Base-by-base conservation (phyloP, 345 rosid genomes). In the Salix arbutifolia region DNA sequence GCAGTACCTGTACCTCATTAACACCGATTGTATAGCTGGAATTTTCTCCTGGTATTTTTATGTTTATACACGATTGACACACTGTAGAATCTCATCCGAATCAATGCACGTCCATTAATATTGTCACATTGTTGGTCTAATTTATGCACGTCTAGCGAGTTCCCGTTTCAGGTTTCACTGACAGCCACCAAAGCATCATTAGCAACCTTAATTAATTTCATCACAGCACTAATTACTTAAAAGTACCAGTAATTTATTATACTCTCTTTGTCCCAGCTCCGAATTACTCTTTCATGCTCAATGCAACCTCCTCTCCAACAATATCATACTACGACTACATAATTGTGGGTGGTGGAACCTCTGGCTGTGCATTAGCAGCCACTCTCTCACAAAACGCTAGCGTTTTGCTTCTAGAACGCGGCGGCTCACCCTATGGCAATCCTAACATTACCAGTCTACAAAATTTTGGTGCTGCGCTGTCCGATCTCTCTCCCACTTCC, bases 301-400 rank as follows among this genome's bases (percentile, higher is more conserved):
- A 81, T 53, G 84, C 84, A 35, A 74, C 50, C 17, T 44, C 71
- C 4, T 81, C 84, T 19, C 81, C 78, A 31, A 16, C 60, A 5
- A 77, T 46, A 38, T 77, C 84, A 14, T 65, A 81, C 72, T 81
- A 81, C 56, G 84, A 81, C 71, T 81, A 81, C 78, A 74, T 81
- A 4, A 74, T 81, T 70, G 74, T 77, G n/a, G 84, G 84, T 4
- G 84, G 84, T 2, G 84, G 84, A 30, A 81, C 84, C 25, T 72
- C 81, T 13, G 84, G 81, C 31, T 81, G 84, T 71, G 81, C 81
- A 13, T 65, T 81, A 70, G 84, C 78, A 0, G 78, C 78, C 68
- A 74, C 84, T 6, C 84, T 81, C 13, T 77, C 81, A 17, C 75
- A 81, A 40, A 77, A 81, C 65, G 78, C 84, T 31, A 64, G 13